phyloP scores from a whole-genome alignment of 2,329 filamentous ascomycete species.

The Pseudogymnoascus sp. region DNA sequence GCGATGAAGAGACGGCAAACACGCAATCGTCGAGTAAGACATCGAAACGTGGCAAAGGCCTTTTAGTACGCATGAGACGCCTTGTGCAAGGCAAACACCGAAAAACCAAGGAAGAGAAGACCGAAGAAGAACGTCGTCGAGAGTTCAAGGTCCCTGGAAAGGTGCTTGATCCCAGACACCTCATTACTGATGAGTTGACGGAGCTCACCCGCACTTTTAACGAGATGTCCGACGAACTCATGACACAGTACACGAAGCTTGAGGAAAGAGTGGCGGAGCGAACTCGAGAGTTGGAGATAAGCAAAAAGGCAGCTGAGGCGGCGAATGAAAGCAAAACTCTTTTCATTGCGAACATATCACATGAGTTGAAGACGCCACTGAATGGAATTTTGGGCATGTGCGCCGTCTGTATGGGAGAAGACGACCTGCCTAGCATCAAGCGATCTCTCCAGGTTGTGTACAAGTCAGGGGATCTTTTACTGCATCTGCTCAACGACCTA shows the following conservation, averaged over 20 bases:
- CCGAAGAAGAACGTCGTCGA: slow-evolving; percentile 31
- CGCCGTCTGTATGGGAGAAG: slow-evolving; percentile 85
- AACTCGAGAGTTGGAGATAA: slow-evolving; percentile 76
- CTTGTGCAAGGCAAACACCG: slow-evolving; percentile 19
- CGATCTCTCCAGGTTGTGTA: slow-evolving; percentile 82
- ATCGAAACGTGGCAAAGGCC: slow-evolving; percentile 20
- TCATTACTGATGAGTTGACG: slow-evolving; percentile 75
- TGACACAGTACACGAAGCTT: slow-evolving; percentile 75
- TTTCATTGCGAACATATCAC: slow-evolving; percentile 90
- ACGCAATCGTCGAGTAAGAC: slow-evolving; percentile 27
- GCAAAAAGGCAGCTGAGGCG: slow-evolving; percentile 87
- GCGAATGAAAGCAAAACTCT: slow-evolving; percentile 95
- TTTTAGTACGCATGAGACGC: slow-evolving; percentile 23
- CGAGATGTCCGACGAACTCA: slow-evolving; percentile 84
- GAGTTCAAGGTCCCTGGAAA: slow-evolving; percentile 77
- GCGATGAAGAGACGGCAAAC: slow-evolving; percentile 18
- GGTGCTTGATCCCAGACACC: slow-evolving; percentile 66
- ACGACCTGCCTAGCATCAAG: slow-evolving; percentile 68
- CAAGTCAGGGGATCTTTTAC: slow-evolving; percentile 74
- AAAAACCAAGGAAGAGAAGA: slow-evolving; percentile 28
- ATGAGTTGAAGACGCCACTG: slow-evolving; percentile 83
- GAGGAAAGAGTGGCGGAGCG: slow-evolving; percentile 78
- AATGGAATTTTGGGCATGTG: slow-evolving; percentile 96
- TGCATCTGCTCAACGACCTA: slow-evolving; percentile 82
- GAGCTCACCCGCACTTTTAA: slow-evolving; percentile 83